These are phyloP conservation scores for Hygrophorus pudorinus DNA, from an alignment of 768 basidiomycete genomes.

Conservation along the genomic window DNA sequence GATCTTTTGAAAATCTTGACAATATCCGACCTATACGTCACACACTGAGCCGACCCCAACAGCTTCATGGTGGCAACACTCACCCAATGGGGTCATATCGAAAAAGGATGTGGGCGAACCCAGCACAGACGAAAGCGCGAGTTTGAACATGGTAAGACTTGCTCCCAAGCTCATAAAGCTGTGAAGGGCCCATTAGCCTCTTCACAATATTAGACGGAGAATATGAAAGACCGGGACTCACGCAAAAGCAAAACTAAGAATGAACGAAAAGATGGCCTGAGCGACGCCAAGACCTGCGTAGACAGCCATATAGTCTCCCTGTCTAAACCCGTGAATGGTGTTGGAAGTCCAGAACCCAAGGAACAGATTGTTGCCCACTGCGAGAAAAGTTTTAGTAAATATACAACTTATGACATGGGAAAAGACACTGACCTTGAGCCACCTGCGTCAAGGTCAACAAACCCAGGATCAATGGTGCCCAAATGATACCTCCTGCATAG, in stretches of 20 bases:
- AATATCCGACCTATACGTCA: conserved; percentile 54
- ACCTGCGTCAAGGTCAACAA: conserved; percentile 39
- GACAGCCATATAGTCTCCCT: conserved; percentile 61
- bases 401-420: background rate
- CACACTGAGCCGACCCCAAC: no score
- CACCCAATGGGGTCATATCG: no score
- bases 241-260: no score
- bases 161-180: no score
- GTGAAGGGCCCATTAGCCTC: background rate
- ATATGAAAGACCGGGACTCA: no score
- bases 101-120: no score
- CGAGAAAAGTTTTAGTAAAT: background rate
- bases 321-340: no score
- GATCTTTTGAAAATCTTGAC: conserved; percentile 51
- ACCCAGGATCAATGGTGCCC: conserved; percentile 34
- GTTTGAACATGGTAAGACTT: no score
- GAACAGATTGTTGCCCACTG: conserved; percentile 57
- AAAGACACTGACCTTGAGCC: conserved; percentile 30
- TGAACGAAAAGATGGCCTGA: no score
- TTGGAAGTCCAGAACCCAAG: conserved; percentile 68
- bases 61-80: no score
- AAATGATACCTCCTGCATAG: conserved; percentile 38
- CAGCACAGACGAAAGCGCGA: no score
- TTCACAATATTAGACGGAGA: background rate
- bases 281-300: conserved; percentile 40